These are phyloP conservation scores for Hyaloscypha bicolor DNA, from an alignment of 495 filamentous ascomycete species.

Conservation along the genomic window DNA sequence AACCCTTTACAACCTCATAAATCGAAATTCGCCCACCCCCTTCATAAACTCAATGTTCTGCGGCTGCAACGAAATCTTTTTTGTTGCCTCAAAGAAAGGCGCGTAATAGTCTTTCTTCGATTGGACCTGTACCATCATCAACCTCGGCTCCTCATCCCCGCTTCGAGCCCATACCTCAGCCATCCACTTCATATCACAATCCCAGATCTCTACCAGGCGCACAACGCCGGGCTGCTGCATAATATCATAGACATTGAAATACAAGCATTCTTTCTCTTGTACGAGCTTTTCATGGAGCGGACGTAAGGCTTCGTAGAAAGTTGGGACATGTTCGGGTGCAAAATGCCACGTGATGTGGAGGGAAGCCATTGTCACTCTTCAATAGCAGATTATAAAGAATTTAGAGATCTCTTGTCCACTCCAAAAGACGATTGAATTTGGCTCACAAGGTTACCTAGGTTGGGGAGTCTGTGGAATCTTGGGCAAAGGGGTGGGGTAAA, in stretches of 20 bases:
- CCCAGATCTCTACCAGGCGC: slow-evolving; percentile 6
- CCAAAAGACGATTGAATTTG: too few species aligned
- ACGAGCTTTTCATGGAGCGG: neutral
- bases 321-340: neutral
- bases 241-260: slow-evolving; percentile 6
- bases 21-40: neutral
- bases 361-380: neutral
- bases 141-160: neutral
- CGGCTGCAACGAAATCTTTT: neutral
- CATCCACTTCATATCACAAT: slow-evolving; percentile 11
- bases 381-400: too few species aligned
- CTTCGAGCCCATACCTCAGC: neutral
- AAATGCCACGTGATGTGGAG: neutral
- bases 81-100: neutral
- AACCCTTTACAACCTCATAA: neutral
- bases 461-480: too few species aligned
- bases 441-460: too few species aligned
- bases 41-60: neutral
- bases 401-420: too few species aligned
- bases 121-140: slow-evolving; percentile 3
- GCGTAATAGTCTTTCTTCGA: slow-evolving; percentile 10
- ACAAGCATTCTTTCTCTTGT: slow-evolving; percentile 6
- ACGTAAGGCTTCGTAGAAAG: neutral
- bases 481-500: too few species aligned
- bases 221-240: neutral